Evolutionary conservation across 176 grass and related monocot species (phyloP).

Genomic region (Cocos nucifera): DNA sequence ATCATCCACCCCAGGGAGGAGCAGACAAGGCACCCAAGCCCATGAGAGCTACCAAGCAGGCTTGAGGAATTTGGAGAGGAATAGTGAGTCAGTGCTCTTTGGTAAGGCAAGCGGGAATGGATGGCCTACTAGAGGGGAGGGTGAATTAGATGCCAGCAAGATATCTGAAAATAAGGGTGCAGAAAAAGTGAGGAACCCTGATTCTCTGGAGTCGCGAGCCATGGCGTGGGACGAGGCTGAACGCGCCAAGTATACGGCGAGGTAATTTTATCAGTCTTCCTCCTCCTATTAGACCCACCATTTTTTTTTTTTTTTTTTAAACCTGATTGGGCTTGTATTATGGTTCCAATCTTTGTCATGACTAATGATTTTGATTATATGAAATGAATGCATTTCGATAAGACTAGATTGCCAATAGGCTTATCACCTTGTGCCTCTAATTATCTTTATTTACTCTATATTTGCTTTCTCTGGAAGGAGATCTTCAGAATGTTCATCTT

Average conservation of each 20-base stretch:
- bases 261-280: conserved; percentile 24
- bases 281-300: too few relatives aligned
- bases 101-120: not conserved
- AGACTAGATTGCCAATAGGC: too few relatives aligned
- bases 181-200: not conserved
- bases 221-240: conserved; percentile 82
- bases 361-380: too few relatives aligned
- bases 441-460: too few relatives aligned
- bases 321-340: too few relatives aligned
- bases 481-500: too few relatives aligned
- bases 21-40: conserved; percentile 23
- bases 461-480: too few relatives aligned
- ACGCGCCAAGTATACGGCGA: conserved; percentile 69
- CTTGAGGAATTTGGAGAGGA: conserved; percentile 19
- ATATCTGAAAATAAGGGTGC: conserved; percentile 7
- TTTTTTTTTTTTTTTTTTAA: too few relatives aligned
- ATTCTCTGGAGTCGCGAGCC: conserved; percentile 56
- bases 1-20: conserved; percentile 47
- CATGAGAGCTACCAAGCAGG: conserved; percentile 18
- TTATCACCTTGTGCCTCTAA: too few relatives aligned
- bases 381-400: too few relatives aligned
- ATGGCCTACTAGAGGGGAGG: not conserved
- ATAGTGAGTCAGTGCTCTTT: conserved; percentile 1
- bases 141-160: conserved; percentile 4
- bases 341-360: too few relatives aligned